Percentiles rank a stretch among this genome's conserved stretches.
phyloP scores from a whole-genome alignment of 106 monocot genomes.

The Dactylorhiza incarnata region DNA sequence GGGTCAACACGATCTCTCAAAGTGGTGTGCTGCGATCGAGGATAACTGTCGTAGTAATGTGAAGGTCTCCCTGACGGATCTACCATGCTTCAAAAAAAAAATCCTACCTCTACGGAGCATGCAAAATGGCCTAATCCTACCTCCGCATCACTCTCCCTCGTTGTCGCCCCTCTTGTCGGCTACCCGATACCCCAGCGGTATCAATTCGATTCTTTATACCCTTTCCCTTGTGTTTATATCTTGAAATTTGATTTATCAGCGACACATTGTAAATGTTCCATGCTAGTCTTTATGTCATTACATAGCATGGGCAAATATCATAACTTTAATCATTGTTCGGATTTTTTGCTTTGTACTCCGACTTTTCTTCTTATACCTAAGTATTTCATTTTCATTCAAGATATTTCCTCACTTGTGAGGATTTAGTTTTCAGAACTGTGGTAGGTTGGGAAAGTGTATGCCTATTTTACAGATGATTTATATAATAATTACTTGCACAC shows the following conservation, averaged over 20 bases:
- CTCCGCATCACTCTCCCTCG: too few relatives aligned
- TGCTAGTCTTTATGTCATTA: background rate
- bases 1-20: too few relatives aligned
- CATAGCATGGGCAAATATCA: background rate
- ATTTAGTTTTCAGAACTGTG: background rate
- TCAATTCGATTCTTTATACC: background rate
- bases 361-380: background rate
- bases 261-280: background rate
- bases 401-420: background rate
- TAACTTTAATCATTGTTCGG: background rate
- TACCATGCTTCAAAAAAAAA: too few relatives aligned
- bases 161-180: too few relatives aligned
- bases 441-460: background rate
- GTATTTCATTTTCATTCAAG: background rate
- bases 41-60: too few relatives aligned
- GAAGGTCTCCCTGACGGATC: too few relatives aligned
- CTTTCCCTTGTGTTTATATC: background rate
- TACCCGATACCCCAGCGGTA: too few relatives aligned
- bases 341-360: background rate
- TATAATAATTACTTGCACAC: slow-evolving; percentile 1
- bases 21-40: too few relatives aligned
- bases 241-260: background rate
- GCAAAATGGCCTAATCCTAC: too few relatives aligned
- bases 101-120: too few relatives aligned
- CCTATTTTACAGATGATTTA: background rate